Base-by-base conservation (phyloP, 805 yeast genomes). In the Yamadazyma ubonensis region DNA sequence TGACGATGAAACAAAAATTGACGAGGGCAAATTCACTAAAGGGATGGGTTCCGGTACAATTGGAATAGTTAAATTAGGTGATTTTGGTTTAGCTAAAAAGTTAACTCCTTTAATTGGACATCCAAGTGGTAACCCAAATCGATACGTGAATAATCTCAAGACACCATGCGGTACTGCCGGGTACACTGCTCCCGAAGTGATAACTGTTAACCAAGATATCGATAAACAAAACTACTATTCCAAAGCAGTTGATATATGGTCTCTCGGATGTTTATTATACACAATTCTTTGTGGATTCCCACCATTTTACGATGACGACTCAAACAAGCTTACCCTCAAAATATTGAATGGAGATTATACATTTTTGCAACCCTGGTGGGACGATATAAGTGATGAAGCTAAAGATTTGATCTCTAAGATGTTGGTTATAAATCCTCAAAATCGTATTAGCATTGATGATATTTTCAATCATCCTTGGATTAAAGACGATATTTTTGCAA, bases 301-400 rank as follows among this genome's bases (percentile, higher is more conserved):
- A 0, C 88, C 88, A 11, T 81, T 81, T 54, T 82, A 79, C 55
- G 91, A 86, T 50, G 85, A 81, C 45, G 82, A 83, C 52, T 71
- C 79, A 3, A 70, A 71, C 46, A 70, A 68, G 36, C 65, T 86
- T 33, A 80, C 89, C 3, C 72, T 73, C 39, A 86, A 85, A 57
- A 86, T 84, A 22, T 70, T 84, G 9, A 70, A 70, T 33, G 95
- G 93, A 25, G 81, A 84, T 41, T 86, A 75, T 59, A 75, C 78
- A n/a, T 86, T 84, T 56, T 65, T 86, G 38, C 65, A 75, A 43
- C 95, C 95, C 1, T 86, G 95, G 95, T 86, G 93, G 87, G 93
- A 85, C 60, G 95, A 86, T 56, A 82, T 86, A 25, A 73, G 83
- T 36, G 61, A 57, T 28, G 87, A 80, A 26, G 90, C 89, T 19